These are phyloP conservation scores for Chenopodium berlandieri DNA, from an alignment of 148 eudicot species.

Conservation along the genomic window DNA sequence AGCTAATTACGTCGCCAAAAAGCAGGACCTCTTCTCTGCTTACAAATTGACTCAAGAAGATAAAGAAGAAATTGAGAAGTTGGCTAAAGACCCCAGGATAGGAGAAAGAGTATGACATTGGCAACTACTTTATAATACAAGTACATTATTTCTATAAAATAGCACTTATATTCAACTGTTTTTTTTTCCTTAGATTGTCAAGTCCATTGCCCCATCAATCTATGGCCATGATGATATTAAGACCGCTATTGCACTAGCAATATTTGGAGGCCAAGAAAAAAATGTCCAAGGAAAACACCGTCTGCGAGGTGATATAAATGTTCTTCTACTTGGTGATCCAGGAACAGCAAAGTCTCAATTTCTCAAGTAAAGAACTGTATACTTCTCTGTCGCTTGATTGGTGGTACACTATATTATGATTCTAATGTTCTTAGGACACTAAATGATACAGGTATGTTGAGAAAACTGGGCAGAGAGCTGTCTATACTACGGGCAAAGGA, in stretches of 20 bases:
- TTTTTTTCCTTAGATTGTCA: conserved; percentile 49
- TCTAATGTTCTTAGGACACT: background rate
- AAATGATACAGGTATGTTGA: conserved; percentile 68
- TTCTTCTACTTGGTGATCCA: conserved; percentile 92
- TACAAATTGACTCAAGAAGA: conserved; percentile 93
- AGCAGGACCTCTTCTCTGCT: conserved; percentile 93
- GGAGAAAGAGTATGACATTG: conserved; percentile 67
- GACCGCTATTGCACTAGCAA: conserved; percentile 94
- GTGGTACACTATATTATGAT: background rate
- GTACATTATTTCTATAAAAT: background rate
- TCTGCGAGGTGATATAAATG: conserved; percentile 88
- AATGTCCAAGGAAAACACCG: conserved; percentile 94
- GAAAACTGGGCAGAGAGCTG: conserved; percentile 97
- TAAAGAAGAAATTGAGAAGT: conserved; percentile 87
- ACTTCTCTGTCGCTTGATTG: background rate
- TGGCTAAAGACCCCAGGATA: conserved; percentile 87
- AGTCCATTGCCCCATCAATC: conserved; percentile 96
- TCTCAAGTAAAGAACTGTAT: conserved; percentile 59
- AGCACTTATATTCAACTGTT: background rate
- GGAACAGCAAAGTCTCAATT: conserved; percentile 98
- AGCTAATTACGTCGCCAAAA: conserved; percentile 89
- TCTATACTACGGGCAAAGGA: conserved; percentile 96
- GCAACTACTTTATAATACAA: too few species aligned
- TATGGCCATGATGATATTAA: conserved; percentile 97
- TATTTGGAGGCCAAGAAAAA: conserved; percentile 98